Base-by-base conservation (phyloP, 352 stramenopile genomes). In the Phytophthora citrophthora region DNA sequence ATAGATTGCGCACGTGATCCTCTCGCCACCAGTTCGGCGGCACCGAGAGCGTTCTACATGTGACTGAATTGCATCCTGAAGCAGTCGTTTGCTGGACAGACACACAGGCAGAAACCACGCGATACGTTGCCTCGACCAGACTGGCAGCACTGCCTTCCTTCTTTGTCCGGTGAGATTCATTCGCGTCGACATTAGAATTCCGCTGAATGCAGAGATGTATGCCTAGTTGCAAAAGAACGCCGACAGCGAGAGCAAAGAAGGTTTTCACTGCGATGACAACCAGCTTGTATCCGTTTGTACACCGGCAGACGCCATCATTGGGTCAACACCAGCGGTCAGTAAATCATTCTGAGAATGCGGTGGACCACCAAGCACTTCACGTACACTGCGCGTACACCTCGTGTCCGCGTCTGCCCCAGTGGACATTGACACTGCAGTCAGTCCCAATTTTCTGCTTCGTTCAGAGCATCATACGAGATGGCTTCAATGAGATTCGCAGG, bases 21-120 rank as follows among this genome's bases (percentile, higher is more conserved):
- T 34, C 45, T 23, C 44, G 34, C 12, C 34, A 40, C 34, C 34
- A n/a, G 3, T 40, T 26, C n/a, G 38, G 38, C 5, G 38, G 38
- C 38, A 44, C 38, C n/a, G 38, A 44, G 39, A 45, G 20, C 23
- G 16, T 26, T 45, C 9, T 45, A 16, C n/a, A 45, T 45, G 39
- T 54, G 58, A 50, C 59, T 67, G 59, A 67, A 67, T 18, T 47
- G 23, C 50, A 67, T 67, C 59, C 50, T 44, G 18, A 1, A 12
- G 18, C 31, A 8, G 15, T 43, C 20, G n/a, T 7, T 56, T 26
- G 23, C 27, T 38, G 23, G 50, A 57, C 50, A 47, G 36, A 2
- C 41, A 18, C 18, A 29, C 18, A 48, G 24, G 16, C 41, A 48
- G 41, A 48, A 48, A 13, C 10, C 41, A 48, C 41, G 41, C 41